phyloP scores from a whole-genome alignment of 2,329 filamentous ascomycete genomes.

The Leptographium radiaticola region DNA sequence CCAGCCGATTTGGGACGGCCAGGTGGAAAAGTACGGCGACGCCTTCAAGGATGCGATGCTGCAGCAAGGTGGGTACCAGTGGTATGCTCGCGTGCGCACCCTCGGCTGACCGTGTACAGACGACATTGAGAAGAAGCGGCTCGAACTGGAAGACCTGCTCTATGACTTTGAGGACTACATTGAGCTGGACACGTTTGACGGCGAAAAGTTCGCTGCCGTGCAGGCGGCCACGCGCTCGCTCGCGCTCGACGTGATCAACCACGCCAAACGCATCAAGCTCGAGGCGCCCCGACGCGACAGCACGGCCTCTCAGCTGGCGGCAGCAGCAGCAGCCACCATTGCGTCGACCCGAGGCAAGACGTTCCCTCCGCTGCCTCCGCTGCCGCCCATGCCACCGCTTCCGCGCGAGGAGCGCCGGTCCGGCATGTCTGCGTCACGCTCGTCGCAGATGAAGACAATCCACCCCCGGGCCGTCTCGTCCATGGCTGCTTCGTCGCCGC shows the following conservation, averaged over 20 bases:
- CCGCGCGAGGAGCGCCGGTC: constrained; percentile 5
- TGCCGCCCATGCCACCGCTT: constrained; percentile 10
- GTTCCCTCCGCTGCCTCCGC: constrained; percentile 18
- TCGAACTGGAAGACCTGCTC: constrained; percentile 25
- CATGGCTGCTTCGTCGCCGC: neutral
- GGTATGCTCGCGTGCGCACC: no score
- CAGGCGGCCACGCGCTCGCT: constrained; percentile 26
- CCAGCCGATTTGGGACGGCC: constrained; percentile 24
- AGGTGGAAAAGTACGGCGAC: constrained; percentile 23
- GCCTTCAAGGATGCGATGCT: constrained; percentile 22
- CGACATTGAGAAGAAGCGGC: constrained; percentile 17
- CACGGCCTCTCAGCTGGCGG: constrained; percentile 1
- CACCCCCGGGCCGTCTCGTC: neutral
- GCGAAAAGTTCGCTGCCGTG: constrained; percentile 21
- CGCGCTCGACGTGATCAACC: constrained; percentile 25
- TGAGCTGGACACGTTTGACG: constrained; percentile 23
- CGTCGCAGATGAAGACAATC: constrained; percentile 4
- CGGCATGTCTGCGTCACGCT: neutral
- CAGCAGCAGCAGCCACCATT: neutral
- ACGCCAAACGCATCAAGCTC: constrained; percentile 21
- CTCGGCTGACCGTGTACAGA: constrained; percentile 10
- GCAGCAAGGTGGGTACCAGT: constrained; percentile 18
- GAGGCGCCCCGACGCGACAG: constrained; percentile 8
- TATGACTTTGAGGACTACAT: constrained; percentile 32
- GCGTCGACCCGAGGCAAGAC: constrained; percentile 1